Conservation (phyloP, 148 eudicot species). For the Polygonum aviculare region DNA sequence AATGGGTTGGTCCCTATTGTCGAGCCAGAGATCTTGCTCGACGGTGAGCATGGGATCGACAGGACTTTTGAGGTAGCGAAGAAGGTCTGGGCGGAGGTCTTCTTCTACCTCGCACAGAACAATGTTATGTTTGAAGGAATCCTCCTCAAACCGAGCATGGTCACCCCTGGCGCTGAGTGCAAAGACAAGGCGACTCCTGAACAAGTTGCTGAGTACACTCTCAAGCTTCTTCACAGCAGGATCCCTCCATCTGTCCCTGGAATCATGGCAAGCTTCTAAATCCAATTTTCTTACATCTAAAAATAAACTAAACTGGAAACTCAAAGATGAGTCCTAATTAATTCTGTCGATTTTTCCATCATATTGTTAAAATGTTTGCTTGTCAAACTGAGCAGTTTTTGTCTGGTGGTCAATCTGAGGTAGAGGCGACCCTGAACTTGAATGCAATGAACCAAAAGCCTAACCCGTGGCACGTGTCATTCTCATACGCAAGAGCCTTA, state of each 20-base stretch:
- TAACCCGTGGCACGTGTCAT: slow-evolving; percentile 91
- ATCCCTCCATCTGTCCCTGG: slow-evolving; percentile 93
- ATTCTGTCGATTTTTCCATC: neutral
- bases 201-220: slow-evolving; percentile 74
- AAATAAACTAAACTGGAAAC: too few species aligned
- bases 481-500: slow-evolving; percentile 90
- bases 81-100: slow-evolving; percentile 84
- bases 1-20: slow-evolving; percentile 93
- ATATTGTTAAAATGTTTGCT: neutral
- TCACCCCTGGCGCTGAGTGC: slow-evolving; percentile 93
- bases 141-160: slow-evolving; percentile 94
- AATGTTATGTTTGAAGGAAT: slow-evolving; percentile 86
- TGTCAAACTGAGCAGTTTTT: slow-evolving; percentile 42
- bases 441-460: slow-evolving; percentile 85
- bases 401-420: slow-evolving; percentile 97
- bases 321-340: too few species aligned
- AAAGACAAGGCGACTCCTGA: slow-evolving; percentile 76
- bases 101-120: slow-evolving; percentile 77
- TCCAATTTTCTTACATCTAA: neutral
- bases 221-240: slow-evolving; percentile 63
- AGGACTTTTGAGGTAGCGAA: slow-evolving; percentile 83
- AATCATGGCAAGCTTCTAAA: slow-evolving; percentile 58
- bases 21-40: slow-evolving; percentile 89
- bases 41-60: slow-evolving; percentile 87
- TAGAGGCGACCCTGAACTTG: slow-evolving; percentile 84